These are phyloP conservation scores for Stereum hirsutum DNA, from an alignment of 1,284 basidiomycete species.

Conservation along the genomic window DNA sequence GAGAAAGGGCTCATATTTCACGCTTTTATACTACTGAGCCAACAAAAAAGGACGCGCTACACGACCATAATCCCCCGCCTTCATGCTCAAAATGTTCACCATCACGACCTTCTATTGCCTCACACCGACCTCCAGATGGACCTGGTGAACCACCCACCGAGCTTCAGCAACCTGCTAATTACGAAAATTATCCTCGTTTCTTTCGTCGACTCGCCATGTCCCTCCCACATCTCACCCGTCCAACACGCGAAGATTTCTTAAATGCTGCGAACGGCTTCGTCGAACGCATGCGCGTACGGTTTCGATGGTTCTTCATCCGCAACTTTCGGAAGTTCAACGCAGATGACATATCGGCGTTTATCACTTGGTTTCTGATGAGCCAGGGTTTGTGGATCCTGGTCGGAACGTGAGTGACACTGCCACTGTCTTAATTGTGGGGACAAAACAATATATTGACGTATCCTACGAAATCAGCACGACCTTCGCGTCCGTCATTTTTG, in stretches of 20 bases:
- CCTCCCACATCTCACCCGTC: slow-evolving; percentile 72
- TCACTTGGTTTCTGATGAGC: slow-evolving; percentile 92
- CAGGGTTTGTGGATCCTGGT: slow-evolving; percentile 91
- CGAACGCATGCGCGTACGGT: slow-evolving; percentile 85
- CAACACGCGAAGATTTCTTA: slow-evolving; percentile 83
- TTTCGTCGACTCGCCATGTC: slow-evolving; percentile 69
- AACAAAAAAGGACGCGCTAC: not conserved
- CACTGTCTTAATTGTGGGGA: not conserved
- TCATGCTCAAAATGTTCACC: not conserved
- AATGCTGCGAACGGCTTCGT: slow-evolving; percentile 83
- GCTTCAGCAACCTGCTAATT: slow-evolving; percentile 3
- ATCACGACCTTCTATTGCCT: not conserved
- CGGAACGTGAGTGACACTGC: slow-evolving; percentile 87
- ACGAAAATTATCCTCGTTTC: slow-evolving; percentile 71
- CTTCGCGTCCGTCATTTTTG: slow-evolving; percentile 91
- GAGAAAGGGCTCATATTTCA: not conserved
- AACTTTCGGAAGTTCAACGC: slow-evolving; percentile 94
- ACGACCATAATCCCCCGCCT: not conserved
- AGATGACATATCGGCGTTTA: slow-evolving; percentile 95
- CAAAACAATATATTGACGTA: slow-evolving; percentile 5
- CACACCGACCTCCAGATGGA: not conserved
- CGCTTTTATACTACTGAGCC: not conserved
- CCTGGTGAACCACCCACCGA: not conserved
- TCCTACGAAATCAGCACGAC: slow-evolving; percentile 59
- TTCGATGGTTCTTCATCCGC: slow-evolving; percentile 97